Base-by-base conservation (phyloP, 106 monocot genomes). In the Cymbidium sinense region DNA sequence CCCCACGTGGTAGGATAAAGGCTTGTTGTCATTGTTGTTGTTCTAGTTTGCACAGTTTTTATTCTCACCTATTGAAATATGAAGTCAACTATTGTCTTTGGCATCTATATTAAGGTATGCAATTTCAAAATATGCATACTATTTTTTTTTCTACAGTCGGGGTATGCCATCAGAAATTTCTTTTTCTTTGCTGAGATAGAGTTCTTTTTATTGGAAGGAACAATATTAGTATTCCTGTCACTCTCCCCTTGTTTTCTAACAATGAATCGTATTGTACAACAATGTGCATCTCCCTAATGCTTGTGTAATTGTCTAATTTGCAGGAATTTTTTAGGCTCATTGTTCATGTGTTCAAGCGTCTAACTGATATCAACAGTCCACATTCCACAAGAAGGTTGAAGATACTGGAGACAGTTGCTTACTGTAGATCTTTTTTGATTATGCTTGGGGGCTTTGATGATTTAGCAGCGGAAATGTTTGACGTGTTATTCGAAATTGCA, bases 281-380 rank as follows among this genome's bases (percentile, higher is more conserved):
- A 67, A 33, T 33, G 31, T 15, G 10, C 31, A 33, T 67, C 13
- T 1, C 33, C 31, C 67, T 67, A 33, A 67, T 17, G 4, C 9
- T 61, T 54, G 4, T 23, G 3, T 64, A 15, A 27, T 31, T 31
- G 67, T 67, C 31, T 67, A 67, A 62, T 71, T 77, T 81, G 76
- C 89, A 96, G 96, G 93, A 82, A 55, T 78, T 96, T 76, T 93
- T 93, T 85, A 86, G 82, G 71, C 86, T 96, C 73, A 86, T 93
- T 82, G 75, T 96, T 44, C 76, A 55, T 58, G 88, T 78, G 20
- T 96, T 96, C 85, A 76, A 75, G 43, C 88, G 91, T 21, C 77
- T 96, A 77, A 82, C 82, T 76, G 96, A 96, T 77, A 77, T 75
- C n/a, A 70, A 36, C 15, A 96, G 91, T 77, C 89, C 91, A 34